Evolutionary conservation across 805 yeast species (phyloP).

Genomic region (Saccharomycopsis selenospora): DNA sequence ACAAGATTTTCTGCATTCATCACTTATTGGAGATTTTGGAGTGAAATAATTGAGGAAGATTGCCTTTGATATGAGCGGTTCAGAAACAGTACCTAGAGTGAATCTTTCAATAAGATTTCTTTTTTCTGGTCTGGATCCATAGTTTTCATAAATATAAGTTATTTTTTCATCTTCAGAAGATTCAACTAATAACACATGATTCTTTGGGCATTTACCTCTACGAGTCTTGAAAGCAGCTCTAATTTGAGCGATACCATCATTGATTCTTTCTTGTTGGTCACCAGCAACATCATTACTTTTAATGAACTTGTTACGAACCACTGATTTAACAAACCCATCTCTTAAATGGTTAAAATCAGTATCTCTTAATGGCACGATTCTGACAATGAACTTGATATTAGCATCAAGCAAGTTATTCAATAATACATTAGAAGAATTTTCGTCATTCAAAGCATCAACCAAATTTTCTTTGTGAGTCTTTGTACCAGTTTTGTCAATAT

Average conservation of each 20-base stretch:
- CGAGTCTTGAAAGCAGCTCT: slow-evolving; percentile 17
- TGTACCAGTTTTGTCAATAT: slow-evolving; percentile 27
- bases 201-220: slow-evolving; percentile 37
- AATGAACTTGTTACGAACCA: slow-evolving; percentile 16
- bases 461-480: slow-evolving; percentile 36
- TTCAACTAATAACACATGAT: slow-evolving; percentile 41
- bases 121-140: slow-evolving; percentile 14
- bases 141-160: slow-evolving; percentile 23
- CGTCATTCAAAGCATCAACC: slow-evolving; percentile 41
- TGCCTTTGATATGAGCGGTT: slow-evolving; percentile 45
- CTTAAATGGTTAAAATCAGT: slow-evolving; percentile 86
- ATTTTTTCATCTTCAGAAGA: slow-evolving; percentile 27
- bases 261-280: slow-evolving; percentile 11
- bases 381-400: slow-evolving; percentile 56
- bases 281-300: slow-evolving; percentile 5
- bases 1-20: slow-evolving; percentile 38
- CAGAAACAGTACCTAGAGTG: slow-evolving; percentile 44
- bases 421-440: slow-evolving; percentile 43
- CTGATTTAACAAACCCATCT: slow-evolving; percentile 80
- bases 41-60: slow-evolving; percentile 58
- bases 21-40: slow-evolving; percentile 54
- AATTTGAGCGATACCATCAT: slow-evolving; percentile 17
- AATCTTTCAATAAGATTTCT: slow-evolving; percentile 19
- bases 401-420: slow-evolving; percentile 50
- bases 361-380: slow-evolving; percentile 81